phyloP scores from a whole-genome alignment of 768 basidiomycete species.

The Postia placenta region DNA sequence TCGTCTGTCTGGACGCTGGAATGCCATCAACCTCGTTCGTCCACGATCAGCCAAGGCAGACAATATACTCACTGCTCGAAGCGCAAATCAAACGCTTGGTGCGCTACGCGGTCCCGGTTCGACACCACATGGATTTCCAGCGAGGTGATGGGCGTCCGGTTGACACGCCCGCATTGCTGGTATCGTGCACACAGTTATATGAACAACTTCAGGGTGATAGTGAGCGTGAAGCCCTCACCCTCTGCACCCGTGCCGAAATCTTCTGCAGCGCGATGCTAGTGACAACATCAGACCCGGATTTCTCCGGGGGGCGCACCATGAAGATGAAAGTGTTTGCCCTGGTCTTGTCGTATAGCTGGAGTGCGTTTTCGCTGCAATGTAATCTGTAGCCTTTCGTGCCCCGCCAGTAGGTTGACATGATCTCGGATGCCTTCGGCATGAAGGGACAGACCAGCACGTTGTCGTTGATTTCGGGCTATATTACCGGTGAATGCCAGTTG shows the following conservation, averaged over 20 bases:
- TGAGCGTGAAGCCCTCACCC: too few relatives aligned
- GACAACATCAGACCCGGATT: slow-evolving; percentile 41
- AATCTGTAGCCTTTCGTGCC: slow-evolving; percentile 50
- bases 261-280: slow-evolving; percentile 60
- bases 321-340: slow-evolving; percentile 53
- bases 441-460: slow-evolving; percentile 61
- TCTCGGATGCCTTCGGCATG: slow-evolving; percentile 44
- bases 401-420: slow-evolving; percentile 42
- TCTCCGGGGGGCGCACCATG: slow-evolving; percentile 41
- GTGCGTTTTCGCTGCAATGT: slow-evolving; percentile 46
- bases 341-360: slow-evolving; percentile 55
- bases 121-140: slow-evolving; percentile 68
- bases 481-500: too few relatives aligned
- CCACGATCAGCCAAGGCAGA: too few relatives aligned
- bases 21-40: slow-evolving; percentile 21
- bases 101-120: slow-evolving; percentile 58
- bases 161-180: slow-evolving; percentile 58
- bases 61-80: slow-evolving; percentile 67
- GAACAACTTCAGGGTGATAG: too few relatives aligned
- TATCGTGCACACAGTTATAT: too few relatives aligned
- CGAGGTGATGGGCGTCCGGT: slow-evolving; percentile 41
- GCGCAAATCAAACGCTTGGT: slow-evolving; percentile 63
- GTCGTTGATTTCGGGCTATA: slow-evolving; percentile 45
- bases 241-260: slow-evolving; percentile 46
- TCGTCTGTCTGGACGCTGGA: slow-evolving; percentile 25